These are phyloP conservation scores for Conringia planisiliqua DNA, from an alignment of 345 rosid species.

Conservation along the genomic window DNA sequence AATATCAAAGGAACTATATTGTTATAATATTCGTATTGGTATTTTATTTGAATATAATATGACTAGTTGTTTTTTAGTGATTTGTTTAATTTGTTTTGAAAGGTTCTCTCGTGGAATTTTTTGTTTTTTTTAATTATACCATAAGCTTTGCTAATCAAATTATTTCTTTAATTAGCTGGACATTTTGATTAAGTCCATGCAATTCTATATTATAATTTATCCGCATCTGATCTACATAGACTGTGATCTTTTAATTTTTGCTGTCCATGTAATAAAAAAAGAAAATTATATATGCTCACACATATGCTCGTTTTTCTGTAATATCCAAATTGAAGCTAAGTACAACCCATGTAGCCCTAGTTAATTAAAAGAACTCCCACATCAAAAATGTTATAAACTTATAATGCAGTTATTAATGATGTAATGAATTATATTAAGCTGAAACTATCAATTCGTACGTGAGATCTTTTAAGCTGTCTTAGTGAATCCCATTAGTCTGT, in stretches of 20 bases:
- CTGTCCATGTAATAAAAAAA: not conserved
- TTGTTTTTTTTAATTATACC: not conserved
- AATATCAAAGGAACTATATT: conserved; percentile 26
- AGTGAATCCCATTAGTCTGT: not conserved
- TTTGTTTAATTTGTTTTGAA: conserved; percentile 24
- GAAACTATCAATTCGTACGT: not conserved
- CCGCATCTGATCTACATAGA: conserved; percentile 20
- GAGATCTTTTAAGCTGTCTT: not conserved
- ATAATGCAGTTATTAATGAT: not conserved
- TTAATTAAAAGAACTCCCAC: not conserved
- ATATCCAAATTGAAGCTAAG: not conserved
- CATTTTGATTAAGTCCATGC: conserved; percentile 40
- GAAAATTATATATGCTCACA: not conserved
- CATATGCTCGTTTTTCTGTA: not conserved
- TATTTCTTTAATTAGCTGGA: conserved; percentile 36
- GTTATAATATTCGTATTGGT: conserved; percentile 12
- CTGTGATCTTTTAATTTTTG: not conserved
- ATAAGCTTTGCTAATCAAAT: conserved; percentile 23
- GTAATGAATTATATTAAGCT: not conserved
- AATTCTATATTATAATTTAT: conserved; percentile 1
- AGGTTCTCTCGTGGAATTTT: conserved; percentile 31
- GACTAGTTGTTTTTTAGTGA: conserved; percentile 32
- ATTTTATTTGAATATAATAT: conserved; percentile 17
- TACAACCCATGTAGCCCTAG: not conserved
- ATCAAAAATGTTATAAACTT: not conserved